Conservation (phyloP, 768 basidiomycete genomes). For the Lanmaoa pseudosensibilis region DNA sequence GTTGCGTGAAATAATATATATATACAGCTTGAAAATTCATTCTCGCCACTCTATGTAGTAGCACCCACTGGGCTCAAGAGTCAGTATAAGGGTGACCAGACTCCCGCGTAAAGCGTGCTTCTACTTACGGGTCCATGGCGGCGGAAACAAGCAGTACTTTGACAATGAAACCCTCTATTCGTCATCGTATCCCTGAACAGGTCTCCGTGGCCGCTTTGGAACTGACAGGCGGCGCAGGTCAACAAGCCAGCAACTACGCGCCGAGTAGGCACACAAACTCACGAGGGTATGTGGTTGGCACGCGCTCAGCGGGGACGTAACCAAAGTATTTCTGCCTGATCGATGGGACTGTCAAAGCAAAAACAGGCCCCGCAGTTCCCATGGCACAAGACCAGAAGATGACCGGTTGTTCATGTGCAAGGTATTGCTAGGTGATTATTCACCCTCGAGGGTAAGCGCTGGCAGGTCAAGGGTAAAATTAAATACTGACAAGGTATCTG, state of each 20-base stretch:
- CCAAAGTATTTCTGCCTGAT: conserved; percentile 70
- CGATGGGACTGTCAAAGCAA: conserved; percentile 76
- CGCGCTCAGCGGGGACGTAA: conserved; percentile 62
- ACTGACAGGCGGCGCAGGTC: conserved; percentile 40
- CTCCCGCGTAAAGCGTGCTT: neutral
- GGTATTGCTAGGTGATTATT: conserved; percentile 64
- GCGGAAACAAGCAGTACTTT: neutral
- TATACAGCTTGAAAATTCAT: conserved; percentile 1
- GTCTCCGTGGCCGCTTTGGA: conserved; percentile 67
- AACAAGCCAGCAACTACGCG: neutral
- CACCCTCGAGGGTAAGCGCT: neutral
- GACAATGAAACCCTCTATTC: conserved; percentile 27
- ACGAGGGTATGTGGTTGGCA: conserved; percentile 82
- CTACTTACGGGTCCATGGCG: neutral
- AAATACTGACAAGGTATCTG: conserved; percentile 27
- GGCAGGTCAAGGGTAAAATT: neutral
- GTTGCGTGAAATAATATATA: conserved; percentile 5
- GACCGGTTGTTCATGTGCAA: conserved; percentile 88
- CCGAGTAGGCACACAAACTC: conserved; percentile 31
- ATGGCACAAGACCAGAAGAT: conserved; percentile 84
- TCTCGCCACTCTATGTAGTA: conserved; percentile 6
- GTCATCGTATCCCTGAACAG: conserved; percentile 77
- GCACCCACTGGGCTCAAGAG: neutral
- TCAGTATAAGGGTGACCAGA: neutral
- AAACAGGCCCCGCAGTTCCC: conserved; percentile 71